Evolutionary conservation across 2,329 filamentous ascomycete species (phyloP).

Genomic region (Colletotrichum higginsianum): DNA sequence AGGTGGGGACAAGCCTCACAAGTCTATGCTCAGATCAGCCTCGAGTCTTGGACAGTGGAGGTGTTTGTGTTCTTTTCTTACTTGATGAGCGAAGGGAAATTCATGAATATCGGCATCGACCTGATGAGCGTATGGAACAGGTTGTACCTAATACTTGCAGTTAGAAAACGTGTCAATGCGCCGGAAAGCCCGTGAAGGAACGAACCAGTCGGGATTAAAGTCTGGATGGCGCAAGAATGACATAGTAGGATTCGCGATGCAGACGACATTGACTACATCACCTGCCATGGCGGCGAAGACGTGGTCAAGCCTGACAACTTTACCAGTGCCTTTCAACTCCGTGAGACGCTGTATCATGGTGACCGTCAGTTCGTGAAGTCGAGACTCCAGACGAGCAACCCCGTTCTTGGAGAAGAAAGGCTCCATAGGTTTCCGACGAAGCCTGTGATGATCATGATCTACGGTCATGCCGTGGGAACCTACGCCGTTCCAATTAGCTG

Average conservation of each 20-base stretch:
- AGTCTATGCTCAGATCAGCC: not conserved
- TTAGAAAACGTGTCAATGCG: not conserved
- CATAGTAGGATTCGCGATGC: not conserved
- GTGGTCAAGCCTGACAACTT: conserved; percentile 1
- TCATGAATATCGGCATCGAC: not conserved
- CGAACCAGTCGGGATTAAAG: not conserved
- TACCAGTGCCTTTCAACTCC: not conserved
- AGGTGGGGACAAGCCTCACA: not conserved
- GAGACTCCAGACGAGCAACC: not conserved
- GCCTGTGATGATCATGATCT: conserved; percentile 51
- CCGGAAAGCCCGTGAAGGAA: not conserved
- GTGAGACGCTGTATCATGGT: not conserved
- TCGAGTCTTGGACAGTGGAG: not conserved
- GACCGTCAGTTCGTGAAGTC: not conserved
- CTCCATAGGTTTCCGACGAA: conserved; percentile 47
- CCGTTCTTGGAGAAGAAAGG: conserved; percentile 52
- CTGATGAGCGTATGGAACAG: not conserved
- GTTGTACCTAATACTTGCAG: not conserved
- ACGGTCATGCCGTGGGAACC: conserved; percentile 39
- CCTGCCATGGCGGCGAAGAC: conserved; percentile 2
- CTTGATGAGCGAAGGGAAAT: not conserved
- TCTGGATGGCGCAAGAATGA: not conserved
- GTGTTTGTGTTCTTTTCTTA: not conserved
- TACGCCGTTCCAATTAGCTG: not conserved
- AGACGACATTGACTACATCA: not conserved